phyloP scores from a whole-genome alignment of 2,329 filamentous ascomycete species.

The Diplocarpon rosae region DNA sequence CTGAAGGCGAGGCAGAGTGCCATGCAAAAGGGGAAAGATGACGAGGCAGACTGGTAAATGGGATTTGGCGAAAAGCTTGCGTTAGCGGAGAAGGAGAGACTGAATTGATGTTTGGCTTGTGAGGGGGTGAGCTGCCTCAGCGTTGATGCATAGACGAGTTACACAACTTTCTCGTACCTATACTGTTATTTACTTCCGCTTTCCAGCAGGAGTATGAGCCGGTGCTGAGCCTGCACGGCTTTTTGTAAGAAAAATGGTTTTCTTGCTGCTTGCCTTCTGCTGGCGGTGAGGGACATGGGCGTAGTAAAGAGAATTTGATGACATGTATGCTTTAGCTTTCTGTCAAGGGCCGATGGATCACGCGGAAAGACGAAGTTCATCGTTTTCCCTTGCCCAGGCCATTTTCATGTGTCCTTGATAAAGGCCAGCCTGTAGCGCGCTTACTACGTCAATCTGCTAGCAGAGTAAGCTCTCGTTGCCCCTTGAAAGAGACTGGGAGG shows the following conservation, averaged over 20 bases:
- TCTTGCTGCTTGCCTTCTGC: neutral
- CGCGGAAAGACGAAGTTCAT: too few relatives aligned
- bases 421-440: too few relatives aligned
- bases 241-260: slow-evolving; percentile 1
- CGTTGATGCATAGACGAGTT: slow-evolving; percentile 11
- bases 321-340: too few relatives aligned
- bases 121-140: slow-evolving; percentile 1
- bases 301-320: too few relatives aligned
- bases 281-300: too few relatives aligned
- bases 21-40: slow-evolving; percentile 43
- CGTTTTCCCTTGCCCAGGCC: too few relatives aligned
- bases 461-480: too few relatives aligned
- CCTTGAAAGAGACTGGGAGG: too few relatives aligned
- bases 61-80: neutral
- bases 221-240: neutral
- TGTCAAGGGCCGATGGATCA: too few relatives aligned
- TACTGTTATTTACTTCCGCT: neutral
- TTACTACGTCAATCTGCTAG: too few relatives aligned
- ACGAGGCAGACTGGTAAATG: slow-evolving; percentile 28
- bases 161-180: neutral
- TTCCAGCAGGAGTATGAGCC: too few relatives aligned
- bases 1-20: slow-evolving; percentile 63
- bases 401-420: too few relatives aligned
- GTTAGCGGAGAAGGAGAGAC: neutral
- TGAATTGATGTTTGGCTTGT: neutral